Evolutionary conservation across 2,329 filamentous ascomycete species (phyloP), one percentile per base, ranked within the genome.

Genomic region (Mollisia scopiformis): DNA sequence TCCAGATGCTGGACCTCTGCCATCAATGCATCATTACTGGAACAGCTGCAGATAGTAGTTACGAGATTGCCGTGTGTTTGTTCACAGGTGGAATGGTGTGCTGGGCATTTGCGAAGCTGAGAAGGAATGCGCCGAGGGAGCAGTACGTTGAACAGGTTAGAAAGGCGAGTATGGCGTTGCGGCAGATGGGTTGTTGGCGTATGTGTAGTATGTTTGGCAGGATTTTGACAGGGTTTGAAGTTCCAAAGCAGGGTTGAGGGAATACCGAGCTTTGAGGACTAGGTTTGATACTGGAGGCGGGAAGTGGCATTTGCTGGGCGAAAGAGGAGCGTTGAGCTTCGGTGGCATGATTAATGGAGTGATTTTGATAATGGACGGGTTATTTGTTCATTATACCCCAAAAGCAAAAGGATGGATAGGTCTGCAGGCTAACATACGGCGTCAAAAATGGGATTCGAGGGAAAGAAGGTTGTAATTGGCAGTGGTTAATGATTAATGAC

Each of bases 31-130:
- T 71, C 27, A 58, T 57, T 23, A 41, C 23, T 14, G 64, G 65
- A 3, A 23, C 57, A 2, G 68, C 58, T 1, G 62, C 65, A 1
- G 63, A 68, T 41, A 60, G 54, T 7, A 61, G 55, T 2, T 72
- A 66, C 43, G 70, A 72, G 50, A 63, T 71, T 25, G 63, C 66
- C 0, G 63, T 68, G 2, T 66, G 67, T 51, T 39, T 72, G 13
- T 70, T 72, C 19, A 72, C 70, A 0, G 69, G 68, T 10, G 69
- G 69, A 0, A 66, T 72, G 58, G 66, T 72, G 0, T 72, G 70
- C 39, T 72, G 69, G 70, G 69, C 68, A 5, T 72, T 67, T 60
- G 68, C 65, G 14, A 66, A 69, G 51, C 49, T 72, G 47, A 63
- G 62, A 33, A 50, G 30, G 2, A 59, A 58, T 21, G 35, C 41